phyloP scores from a whole-genome alignment of 129 eudicot genomes.

The Tanacetum coccineum region DNA sequence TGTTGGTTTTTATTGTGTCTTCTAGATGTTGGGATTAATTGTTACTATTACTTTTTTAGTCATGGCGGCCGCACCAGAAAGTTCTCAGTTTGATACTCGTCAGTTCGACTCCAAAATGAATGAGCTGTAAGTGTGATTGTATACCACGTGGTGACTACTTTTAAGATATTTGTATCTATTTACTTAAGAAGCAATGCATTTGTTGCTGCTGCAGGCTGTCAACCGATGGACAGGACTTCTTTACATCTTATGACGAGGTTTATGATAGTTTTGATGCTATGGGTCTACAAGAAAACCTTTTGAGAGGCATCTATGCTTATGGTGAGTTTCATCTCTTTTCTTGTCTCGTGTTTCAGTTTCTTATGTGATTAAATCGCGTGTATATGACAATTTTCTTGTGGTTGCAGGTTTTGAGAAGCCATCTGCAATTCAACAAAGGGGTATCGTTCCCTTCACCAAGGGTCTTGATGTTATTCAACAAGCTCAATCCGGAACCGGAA shows the following conservation, averaged over 20 bases:
- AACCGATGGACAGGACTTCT: slow-evolving; percentile 51
- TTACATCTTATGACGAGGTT: slow-evolving; percentile 56
- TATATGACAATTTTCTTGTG: too few relatives aligned
- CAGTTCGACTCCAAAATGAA: slow-evolving; percentile 58
- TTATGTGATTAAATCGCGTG: too few relatives aligned
- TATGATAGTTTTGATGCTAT: slow-evolving; percentile 56
- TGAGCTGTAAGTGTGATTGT: slow-evolving; percentile 48
- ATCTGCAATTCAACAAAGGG: slow-evolving; percentile 58
- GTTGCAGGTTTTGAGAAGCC: slow-evolving; percentile 55
- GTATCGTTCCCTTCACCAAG: slow-evolving; percentile 54
- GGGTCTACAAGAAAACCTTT: slow-evolving; percentile 57
- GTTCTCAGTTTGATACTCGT: slow-evolving; percentile 54
- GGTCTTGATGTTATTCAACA: slow-evolving; percentile 58
- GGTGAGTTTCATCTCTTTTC: slow-evolving; percentile 20
- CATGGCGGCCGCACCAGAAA: slow-evolving; percentile 66
- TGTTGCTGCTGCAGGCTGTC: slow-evolving; percentile 31
- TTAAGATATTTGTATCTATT: too few relatives aligned
- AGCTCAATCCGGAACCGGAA: slow-evolving; percentile 60
- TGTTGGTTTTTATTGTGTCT: too few relatives aligned
- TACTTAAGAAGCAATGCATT: not conserved
- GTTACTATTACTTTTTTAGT: slow-evolving; percentile 25
- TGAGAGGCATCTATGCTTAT: slow-evolving; percentile 66
- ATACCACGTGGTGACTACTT: too few relatives aligned
- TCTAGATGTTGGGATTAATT: slow-evolving; percentile 1
- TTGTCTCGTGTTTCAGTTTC: not conserved